A percentile compares a stretch with the other conserved stretches of the same genome.
Conservation (phyloP, 83 land plant species). For the Larix sibirica region DNA sequence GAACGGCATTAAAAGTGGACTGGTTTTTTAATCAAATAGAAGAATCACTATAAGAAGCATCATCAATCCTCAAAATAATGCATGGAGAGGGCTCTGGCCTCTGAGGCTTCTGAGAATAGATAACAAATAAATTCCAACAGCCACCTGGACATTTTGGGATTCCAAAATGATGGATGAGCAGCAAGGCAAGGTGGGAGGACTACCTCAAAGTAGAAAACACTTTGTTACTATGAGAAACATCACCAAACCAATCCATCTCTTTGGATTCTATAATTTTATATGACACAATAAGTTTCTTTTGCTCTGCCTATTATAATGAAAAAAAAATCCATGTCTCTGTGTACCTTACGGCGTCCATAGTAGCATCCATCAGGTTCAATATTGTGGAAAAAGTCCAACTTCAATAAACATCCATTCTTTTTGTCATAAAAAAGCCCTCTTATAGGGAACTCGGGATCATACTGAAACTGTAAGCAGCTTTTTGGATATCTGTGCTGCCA, state of each 20-base stretch:
- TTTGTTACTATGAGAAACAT: background rate
- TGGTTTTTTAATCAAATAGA: background rate
- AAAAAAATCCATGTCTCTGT: background rate
- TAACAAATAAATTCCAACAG: background rate
- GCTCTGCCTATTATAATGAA: background rate
- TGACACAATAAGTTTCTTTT: background rate
- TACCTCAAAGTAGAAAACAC: background rate
- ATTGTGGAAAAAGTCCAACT: conserved; percentile 94
- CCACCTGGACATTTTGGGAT: background rate
- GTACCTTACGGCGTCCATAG: conserved; percentile 93
- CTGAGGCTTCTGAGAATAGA: background rate
- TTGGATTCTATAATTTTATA: background rate
- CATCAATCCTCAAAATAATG: background rate
- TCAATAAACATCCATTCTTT: conserved; percentile 81
- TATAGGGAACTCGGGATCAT: conserved; percentile 86
- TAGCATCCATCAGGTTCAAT: conserved; percentile 91
- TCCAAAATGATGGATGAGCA: background rate
- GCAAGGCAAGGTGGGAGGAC: background rate
- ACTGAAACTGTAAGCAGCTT: conserved; percentile 71
- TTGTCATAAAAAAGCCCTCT: conserved; percentile 96
- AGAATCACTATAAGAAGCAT: background rate
- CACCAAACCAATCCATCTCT: background rate
- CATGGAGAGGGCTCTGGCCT: background rate
- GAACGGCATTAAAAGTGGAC: background rate
- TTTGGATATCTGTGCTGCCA: conserved; percentile 93